A percentile compares a stretch with the other conserved stretches of the same genome.
phyloP scores from a whole-genome alignment of 306 rosid genomes.

The Echinosophora koreensis region DNA sequence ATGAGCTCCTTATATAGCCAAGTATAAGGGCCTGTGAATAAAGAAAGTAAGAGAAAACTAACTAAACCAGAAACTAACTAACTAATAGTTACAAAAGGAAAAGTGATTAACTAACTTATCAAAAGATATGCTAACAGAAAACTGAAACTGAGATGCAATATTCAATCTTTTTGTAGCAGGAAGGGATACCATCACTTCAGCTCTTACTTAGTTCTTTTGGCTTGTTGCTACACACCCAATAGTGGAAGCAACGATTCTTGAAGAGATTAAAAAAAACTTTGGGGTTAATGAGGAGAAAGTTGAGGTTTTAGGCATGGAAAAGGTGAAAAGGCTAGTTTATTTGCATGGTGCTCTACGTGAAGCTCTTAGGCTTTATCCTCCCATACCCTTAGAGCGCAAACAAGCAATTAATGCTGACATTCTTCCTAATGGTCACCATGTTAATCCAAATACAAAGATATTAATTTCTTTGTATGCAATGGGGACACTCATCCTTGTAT shows the following conservation, averaged over 20 bases:
- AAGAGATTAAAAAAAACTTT: constrained; percentile 49
- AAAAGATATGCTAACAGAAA: too few species aligned
- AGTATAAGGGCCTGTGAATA: too few species aligned
- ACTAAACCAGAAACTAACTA: too few species aligned
- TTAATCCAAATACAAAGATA: constrained; percentile 23
- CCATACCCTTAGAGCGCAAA: constrained; percentile 54
- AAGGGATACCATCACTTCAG: constrained; percentile 55
- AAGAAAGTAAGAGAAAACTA: too few species aligned
- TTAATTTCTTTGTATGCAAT: constrained; percentile 52
- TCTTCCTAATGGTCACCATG: constrained; percentile 64
- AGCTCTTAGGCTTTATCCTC: constrained; percentile 59
- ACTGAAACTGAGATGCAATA: constrained; percentile 44
- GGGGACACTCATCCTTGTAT: constrained; percentile 18
- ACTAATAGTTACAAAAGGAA: too few species aligned
- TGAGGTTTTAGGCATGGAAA: not conserved
- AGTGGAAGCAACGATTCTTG: constrained; percentile 54
- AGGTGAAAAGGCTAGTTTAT: constrained; percentile 55
- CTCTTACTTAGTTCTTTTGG: constrained; percentile 64
- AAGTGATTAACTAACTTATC: too few species aligned
- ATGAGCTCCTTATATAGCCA: too few species aligned
- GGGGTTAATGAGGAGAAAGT: not conserved
- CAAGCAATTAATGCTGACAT: constrained; percentile 41
- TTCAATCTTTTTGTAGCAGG: constrained; percentile 57
- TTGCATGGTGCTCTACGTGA: constrained; percentile 67
- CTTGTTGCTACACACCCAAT: constrained; percentile 56